These are phyloP conservation scores for Perilla frutescens DNA, from an alignment of 257 asterid genomes.

Conservation along the genomic window DNA sequence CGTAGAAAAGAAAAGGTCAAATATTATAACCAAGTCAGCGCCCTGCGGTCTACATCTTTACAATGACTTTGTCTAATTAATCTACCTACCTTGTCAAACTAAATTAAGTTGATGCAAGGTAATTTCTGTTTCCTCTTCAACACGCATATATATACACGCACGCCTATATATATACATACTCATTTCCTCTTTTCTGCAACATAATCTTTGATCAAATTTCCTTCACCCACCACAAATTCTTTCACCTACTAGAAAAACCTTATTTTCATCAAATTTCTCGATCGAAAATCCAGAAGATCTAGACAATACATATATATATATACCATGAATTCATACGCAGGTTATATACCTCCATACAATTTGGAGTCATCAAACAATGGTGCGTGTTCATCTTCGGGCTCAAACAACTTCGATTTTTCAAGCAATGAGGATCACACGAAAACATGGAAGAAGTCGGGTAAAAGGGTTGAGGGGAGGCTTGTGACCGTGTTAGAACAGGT, in stretches of 20 bases:
- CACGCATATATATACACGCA: too few species aligned
- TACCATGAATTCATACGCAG: not conserved
- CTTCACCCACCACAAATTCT: too few species aligned
- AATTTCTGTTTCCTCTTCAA: not conserved
- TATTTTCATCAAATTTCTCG: too few species aligned
- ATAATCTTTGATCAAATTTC: not conserved
- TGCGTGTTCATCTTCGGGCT: not conserved
- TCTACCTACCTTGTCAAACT: not conserved
- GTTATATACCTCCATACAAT: not conserved
- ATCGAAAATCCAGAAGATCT: too few species aligned
- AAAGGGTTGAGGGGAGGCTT: slow-evolving; percentile 50
- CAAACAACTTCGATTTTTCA: not conserved
- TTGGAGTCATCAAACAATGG: slow-evolving; percentile 7
- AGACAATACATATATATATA: too few species aligned
- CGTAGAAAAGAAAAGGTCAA: not conserved
- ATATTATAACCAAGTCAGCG: too few species aligned
- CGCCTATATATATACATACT: not conserved
- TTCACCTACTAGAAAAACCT: too few species aligned
- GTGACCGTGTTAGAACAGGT: slow-evolving; percentile 42
- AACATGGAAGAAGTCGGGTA: slow-evolving; percentile 57
- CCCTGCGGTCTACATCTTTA: too few species aligned
- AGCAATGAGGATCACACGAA: not conserved
- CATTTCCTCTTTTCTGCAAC: not conserved
- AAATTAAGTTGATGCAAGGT: not conserved
- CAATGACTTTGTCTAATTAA: not conserved